Evolutionary conservation across 192 early-diverging fungal genomes (phyloP), one percentile per base, ranked within the genome.

Genomic region (Coemansia sp.): DNA sequence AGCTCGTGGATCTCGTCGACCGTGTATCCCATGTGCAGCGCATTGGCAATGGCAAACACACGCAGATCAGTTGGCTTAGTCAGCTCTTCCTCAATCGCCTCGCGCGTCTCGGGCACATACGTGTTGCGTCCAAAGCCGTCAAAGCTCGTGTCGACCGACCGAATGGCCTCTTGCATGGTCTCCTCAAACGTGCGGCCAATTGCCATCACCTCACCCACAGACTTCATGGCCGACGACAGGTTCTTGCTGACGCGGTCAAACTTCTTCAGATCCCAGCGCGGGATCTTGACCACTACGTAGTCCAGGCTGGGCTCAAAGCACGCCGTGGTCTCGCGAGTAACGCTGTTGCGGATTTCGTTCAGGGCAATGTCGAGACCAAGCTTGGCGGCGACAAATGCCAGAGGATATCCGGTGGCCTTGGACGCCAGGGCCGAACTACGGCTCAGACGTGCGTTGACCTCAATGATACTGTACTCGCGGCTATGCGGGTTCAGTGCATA

Each of bases 381-480:
- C 81, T 98, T 98, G 67, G 97, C 95, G 5, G 97, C 95, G 38
- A 98, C 93, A 78, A 98, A 98, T 10, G 97, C 97, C 59, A 98
- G 83, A 18, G 97, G 97, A 75, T 97, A 98, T 16, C 97, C 97
- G 4, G 97, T 98, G 9, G 97, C 97, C 75, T 98, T 98, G 64
- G 92, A 94, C 14, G 97, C 97, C 20, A 98, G 84, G 12, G 97
- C 97, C 16, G 92, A 93, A 58, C 87, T 89, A 70, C 97, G 88
- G 63, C 91, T 93, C 22, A 98, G 83, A 59, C 97, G 92, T 22
- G 97, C 97, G 69, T 98, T 98, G 69, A 98, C 95, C 84, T 98
- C 97, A 65, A 98, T 98, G 68, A 98, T 93, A 81, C 92, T 91
- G 84, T 96, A 98, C 80, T 98, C 97, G 80, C 91, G 89, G 58